phyloP scores from a whole-genome alignment of 345 rosid species.

The Iberis pinnata region DNA sequence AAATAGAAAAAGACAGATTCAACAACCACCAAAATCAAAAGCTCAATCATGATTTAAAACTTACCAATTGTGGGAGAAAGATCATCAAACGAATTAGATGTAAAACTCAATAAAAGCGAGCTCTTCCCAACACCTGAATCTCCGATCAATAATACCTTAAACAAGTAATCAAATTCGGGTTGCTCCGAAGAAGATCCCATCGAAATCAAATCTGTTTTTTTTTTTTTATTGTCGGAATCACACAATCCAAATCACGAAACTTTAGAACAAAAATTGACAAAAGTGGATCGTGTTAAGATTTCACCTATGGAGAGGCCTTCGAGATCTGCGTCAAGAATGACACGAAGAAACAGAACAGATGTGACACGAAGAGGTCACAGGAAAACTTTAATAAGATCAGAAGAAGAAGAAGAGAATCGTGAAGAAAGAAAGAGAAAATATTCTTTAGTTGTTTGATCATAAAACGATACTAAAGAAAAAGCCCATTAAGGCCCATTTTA shows the following conservation, averaged over 20 bases:
- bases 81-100: slow-evolving; percentile 62
- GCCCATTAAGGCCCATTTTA: no score
- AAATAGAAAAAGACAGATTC: not conserved
- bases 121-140: slow-evolving; percentile 91
- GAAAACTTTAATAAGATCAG: no score
- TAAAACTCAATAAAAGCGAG: slow-evolving; percentile 65
- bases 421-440: no score
- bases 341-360: slow-evolving; percentile 7
- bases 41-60: no score
- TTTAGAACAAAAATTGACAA: not conserved
- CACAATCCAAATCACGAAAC: slow-evolving; percentile 3
- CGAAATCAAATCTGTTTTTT: not conserved
- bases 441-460: no score
- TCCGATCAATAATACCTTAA: slow-evolving; percentile 65
- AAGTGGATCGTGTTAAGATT: no score
- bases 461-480: no score
- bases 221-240: not conserved
- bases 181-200: slow-evolving; percentile 61
- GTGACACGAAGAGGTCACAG: no score
- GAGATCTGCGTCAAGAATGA: slow-evolving; percentile 18
- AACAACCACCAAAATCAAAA: slow-evolving; percentile 43
- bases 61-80: slow-evolving; percentile 72
- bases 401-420: no score
- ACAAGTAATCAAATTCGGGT: slow-evolving; percentile 65
- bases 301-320: no score